Base-by-base conservation (phyloP, 257 asterid genomes). In the Salvia hispanica region DNA sequence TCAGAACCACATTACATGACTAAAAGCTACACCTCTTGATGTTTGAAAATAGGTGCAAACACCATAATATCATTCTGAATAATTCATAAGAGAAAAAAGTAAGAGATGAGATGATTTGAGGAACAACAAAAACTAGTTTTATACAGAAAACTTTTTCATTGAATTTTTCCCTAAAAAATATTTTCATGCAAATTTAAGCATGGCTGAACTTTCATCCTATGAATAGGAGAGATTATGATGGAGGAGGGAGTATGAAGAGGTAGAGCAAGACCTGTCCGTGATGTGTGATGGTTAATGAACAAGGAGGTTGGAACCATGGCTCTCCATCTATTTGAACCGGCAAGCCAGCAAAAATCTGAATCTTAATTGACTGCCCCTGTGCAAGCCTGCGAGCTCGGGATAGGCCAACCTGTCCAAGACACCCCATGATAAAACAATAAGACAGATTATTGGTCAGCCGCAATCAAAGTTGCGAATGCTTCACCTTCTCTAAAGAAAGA, bases 291-390 rank as follows among this genome's bases (percentile, higher is more conserved):
- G 88, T 78, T 70, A 91, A 74, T 71, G 92, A 83, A 79, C 97
- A 90, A 31, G 97, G 93, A 40, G 79, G 86, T 79, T 94, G 99
- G 80, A 84, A 80, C 99, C 99, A 94, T 58, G 97, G 99, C 74
- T 94, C 99, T 66, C 99, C 99, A 76, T 94, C 99, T 53, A 94
- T 69, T 79, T 94, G 99, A 63, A 94, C 97, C 0, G 99, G 99
- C 39, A 94, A 81, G 66, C 84, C 91, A 80, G 94, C 89, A 25
- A 84, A 83, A 69, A 94, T 88, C 76, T 88, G 97, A 70, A 94
- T 94, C 86, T 94, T 94, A 58, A 94, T 84, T 39, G 80, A 80
- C 72, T 91, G 97, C 52, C 99, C 99, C 80, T 94, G 99, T 43
- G 97, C 97, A 58, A 94, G 90, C 75, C 97, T 84, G 55, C 95